Evolutionary conservation across 495 filamentous ascomycete genomes (phyloP), one percentile per base, ranked within the genome.

Genomic region (Copromyces sp.): DNA sequence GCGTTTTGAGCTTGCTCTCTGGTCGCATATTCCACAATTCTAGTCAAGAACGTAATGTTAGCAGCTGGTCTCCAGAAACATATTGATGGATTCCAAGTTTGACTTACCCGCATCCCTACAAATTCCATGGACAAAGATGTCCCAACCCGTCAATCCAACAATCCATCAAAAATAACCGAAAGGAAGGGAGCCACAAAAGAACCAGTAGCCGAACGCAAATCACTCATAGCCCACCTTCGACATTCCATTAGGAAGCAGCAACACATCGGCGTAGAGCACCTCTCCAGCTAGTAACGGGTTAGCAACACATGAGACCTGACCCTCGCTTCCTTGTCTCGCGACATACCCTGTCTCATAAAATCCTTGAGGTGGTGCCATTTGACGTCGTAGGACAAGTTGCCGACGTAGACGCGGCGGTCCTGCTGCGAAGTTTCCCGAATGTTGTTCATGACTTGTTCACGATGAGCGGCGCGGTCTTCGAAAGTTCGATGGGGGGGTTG

Each of bases 201-300:
- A 90, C 90, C 91, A 93, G 89, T 65, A 65, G 53, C 53, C 53
- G 7, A 35, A 65, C 89, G 92, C 90, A 89, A 89, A 89, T 94
- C 89, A 90, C 89, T 84, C 84, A 89, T 93, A 93, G 93, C 94
- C 93, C 94, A 98, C 95, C 96, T 99, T 99, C 93, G 95, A 98
- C 95, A 99, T 99, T 94, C 95, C 95, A 90, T 99, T 99, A 81
- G 96, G 96, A 94, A 99, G 94, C 84, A 97, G 89, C 84, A 99
- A 91, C 80, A 99, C 95, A 89, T 99, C 95, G 89, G 95, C 95
- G 85, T 96, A 99, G 86, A 98, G 90, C 85, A 98, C 96, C 82
- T 98, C 95, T 89, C 95, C 95, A 87, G 95, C 95, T 99, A 83
- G 79, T 78, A 70, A 71, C 65, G 70, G 68, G 72, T 77, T 68